Conservation (phyloP, 192 early-diverging fungal genomes). For the Coemansia sp. region DNA sequence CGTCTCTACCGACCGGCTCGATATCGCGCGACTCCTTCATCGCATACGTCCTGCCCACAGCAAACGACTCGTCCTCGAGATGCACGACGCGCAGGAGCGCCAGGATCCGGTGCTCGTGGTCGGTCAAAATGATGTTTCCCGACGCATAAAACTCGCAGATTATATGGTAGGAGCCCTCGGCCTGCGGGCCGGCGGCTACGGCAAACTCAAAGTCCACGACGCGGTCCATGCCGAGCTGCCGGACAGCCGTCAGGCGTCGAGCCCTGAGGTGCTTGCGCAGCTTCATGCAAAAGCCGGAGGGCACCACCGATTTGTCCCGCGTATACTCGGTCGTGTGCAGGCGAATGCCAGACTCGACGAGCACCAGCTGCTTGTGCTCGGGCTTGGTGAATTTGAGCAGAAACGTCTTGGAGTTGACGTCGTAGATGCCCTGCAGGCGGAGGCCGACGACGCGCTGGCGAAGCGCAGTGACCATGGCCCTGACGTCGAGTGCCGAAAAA, state of each 20-base stretch:
- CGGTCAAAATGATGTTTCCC: constrained; percentile 95
- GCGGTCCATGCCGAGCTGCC: constrained; percentile 88
- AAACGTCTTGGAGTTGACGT: constrained; percentile 84
- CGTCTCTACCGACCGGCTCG: constrained; percentile 54
- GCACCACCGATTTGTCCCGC: constrained; percentile 81
- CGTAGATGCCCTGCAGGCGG: constrained; percentile 94
- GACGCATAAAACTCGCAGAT: constrained; percentile 78
- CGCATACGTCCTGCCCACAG: constrained; percentile 77
- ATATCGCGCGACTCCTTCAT: constrained; percentile 48
- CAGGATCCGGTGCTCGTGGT: constrained; percentile 80
- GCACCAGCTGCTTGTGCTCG: constrained; percentile 81
- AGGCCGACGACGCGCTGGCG: constrained; percentile 68
- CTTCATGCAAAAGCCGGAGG: constrained; percentile 85
- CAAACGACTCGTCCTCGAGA: constrained; percentile 72
- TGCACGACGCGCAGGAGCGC: constrained; percentile 84
- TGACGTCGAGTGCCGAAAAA: constrained; percentile 86
- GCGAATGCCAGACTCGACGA: constrained; percentile 92
- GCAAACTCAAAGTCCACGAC: constrained; percentile 93
- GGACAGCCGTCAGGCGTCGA: constrained; percentile 68
- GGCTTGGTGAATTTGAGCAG: constrained; percentile 90
- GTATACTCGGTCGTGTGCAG: constrained; percentile 88
- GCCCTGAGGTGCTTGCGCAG: constrained; percentile 90
- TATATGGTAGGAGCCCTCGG: constrained; percentile 63
- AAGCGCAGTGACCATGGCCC: constrained; percentile 74
- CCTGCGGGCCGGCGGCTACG: constrained; percentile 29